Evolutionary conservation across 306 rosid genomes (phyloP).

Genomic region (Rosa lucieae): DNA sequence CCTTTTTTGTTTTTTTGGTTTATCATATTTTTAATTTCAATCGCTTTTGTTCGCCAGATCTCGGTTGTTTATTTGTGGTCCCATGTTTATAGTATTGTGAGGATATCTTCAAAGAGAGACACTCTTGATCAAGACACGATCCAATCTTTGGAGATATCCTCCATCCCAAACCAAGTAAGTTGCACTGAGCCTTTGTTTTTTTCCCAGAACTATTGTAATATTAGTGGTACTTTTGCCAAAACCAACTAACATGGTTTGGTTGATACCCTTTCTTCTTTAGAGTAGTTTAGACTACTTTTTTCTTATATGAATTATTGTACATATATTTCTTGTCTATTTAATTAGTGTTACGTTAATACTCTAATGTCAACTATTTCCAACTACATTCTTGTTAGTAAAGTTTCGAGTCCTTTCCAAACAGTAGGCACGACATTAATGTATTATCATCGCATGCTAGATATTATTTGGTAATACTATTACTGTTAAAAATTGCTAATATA

Average conservation of each 20-base stretch:
- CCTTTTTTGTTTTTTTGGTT: not conserved
- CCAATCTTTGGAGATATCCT: constrained; percentile 30
- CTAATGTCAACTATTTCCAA: no score
- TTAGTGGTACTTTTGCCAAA: not conserved
- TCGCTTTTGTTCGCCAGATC: constrained; percentile 32
- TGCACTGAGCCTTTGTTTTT: constrained; percentile 31
- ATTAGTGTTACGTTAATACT: no score
- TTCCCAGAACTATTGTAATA: constrained; percentile 6
- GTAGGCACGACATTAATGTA: no score
- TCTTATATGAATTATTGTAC: no score
- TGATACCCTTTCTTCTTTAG: no score
- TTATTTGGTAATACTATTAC: not conserved
- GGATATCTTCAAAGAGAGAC: constrained; percentile 46
- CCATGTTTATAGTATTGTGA: constrained; percentile 70
- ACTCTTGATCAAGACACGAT: constrained; percentile 14
- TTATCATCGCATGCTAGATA: no score
- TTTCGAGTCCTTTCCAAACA: not conserved
- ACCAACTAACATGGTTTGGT: not conserved
- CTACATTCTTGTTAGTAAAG: no score
- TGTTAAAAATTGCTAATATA: no score
- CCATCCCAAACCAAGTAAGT: constrained; percentile 30
- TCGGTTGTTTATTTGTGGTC: constrained; percentile 73
- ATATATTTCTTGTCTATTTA: no score
- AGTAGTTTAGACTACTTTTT: no score
- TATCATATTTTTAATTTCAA: not conserved